These are phyloP conservation scores for Termitomyces sp. DNA, from an alignment of 768 basidiomycete genomes.

Conservation along the genomic window DNA sequence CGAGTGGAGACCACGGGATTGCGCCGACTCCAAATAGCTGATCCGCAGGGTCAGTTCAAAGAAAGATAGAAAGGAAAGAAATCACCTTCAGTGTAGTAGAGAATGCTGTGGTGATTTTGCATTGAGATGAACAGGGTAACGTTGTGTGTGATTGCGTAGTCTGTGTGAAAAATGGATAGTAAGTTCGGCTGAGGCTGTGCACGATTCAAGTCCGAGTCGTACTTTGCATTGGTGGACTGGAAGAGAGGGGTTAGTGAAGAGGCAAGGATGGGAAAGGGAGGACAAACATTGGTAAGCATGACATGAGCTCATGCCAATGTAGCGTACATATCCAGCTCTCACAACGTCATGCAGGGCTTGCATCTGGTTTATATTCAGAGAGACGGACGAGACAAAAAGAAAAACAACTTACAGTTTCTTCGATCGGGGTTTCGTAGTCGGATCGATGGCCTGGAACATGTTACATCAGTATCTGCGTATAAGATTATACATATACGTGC, in stretches of 20 bases:
- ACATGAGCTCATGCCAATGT: conserved; percentile 39
- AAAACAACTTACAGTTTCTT: conserved; percentile 35
- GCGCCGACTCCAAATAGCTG: conserved; percentile 8
- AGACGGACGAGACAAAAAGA: too few species aligned
- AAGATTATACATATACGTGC: conserved; percentile 20
- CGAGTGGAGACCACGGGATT: too few species aligned
- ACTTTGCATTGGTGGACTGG: conserved; percentile 56
- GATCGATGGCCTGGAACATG: conserved; percentile 41
- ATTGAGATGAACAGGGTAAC: conserved; percentile 61
- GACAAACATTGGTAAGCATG: conserved; percentile 48
- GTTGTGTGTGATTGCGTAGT: conserved; percentile 54
- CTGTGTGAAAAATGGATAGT: too few species aligned
- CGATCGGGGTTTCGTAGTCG: conserved; percentile 51
- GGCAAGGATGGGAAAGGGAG: neutral
- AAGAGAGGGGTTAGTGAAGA: neutral
- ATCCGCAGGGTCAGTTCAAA: conserved; percentile 17
- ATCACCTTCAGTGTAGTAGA: conserved; percentile 48
- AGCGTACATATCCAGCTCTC: too few species aligned
- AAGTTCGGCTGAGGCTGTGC: neutral
- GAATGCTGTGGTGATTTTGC: conserved; percentile 60
- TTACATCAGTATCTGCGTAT: neutral
- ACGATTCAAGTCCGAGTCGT: conserved; percentile 11
- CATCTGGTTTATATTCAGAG: conserved; percentile 22
- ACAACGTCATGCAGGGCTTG: too few species aligned
- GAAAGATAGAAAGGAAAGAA: neutral